Evolutionary conservation across 345 rosid species (phyloP).

Genomic region (Lumnitzera racemosa): DNA sequence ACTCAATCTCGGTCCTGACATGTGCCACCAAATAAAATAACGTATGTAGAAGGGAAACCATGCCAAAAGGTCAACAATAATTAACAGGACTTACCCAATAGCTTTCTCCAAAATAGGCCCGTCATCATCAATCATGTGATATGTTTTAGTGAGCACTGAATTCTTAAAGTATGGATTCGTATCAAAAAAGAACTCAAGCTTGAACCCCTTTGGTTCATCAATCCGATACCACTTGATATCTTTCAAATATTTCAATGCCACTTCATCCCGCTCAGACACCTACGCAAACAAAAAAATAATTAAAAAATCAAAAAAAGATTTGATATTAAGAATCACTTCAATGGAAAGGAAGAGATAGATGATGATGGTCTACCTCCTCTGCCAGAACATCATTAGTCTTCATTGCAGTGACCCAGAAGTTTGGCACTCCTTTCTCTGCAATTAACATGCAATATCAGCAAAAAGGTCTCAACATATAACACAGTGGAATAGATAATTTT

Average conservation of each 20-base stretch:
- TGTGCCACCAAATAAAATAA: neutral
- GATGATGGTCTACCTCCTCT: constrained; percentile 49
- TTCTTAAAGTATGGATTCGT: constrained; percentile 24
- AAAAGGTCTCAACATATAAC: constrained; percentile 2
- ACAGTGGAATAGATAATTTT: neutral
- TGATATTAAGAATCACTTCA: no score
- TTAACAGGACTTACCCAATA: constrained; percentile 47
- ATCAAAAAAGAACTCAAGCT: constrained; percentile 24
- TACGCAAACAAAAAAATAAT: neutral
- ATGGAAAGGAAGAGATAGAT: neutral
- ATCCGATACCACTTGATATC: constrained; percentile 21
- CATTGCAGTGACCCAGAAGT: constrained; percentile 87
- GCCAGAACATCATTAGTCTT: constrained; percentile 76
- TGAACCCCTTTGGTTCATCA: constrained; percentile 20
- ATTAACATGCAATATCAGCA: constrained; percentile 1
- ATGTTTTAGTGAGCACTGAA: constrained; percentile 18
- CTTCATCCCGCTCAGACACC: constrained; percentile 25
- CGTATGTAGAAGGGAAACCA: neutral
- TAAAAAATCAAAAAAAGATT: neutral
- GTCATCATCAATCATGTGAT: constrained; percentile 23
- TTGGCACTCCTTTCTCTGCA: constrained; percentile 86
- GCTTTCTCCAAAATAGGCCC: constrained; percentile 70
- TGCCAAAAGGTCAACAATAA: neutral
- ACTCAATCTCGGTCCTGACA: constrained; percentile 84
- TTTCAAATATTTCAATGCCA: constrained; percentile 19